phyloP scores from a whole-genome alignment of 495 filamentous ascomycete genomes.

The Neurospora sp. region DNA sequence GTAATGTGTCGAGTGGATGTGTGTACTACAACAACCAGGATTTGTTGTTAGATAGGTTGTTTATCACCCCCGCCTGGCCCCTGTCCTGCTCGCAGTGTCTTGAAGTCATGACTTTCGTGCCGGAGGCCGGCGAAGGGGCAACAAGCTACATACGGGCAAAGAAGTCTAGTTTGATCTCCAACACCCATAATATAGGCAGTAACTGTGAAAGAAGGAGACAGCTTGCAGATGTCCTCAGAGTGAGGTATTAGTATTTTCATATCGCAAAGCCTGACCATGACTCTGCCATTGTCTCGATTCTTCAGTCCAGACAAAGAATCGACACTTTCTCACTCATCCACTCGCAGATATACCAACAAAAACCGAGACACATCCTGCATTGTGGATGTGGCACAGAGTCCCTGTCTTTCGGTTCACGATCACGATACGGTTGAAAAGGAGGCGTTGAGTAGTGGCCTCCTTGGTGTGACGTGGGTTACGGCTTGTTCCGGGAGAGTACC shows the following conservation, averaged over 20 bases:
- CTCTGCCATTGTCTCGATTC: neutral
- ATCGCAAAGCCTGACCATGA: too few species aligned
- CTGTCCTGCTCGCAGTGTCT: neutral
- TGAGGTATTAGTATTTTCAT: too few species aligned
- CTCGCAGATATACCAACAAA: neutral
- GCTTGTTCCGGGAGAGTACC: neutral
- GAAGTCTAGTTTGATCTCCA: too few species aligned
- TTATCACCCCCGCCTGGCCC: neutral
- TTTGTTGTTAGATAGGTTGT: neutral
- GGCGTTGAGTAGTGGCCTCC: neutral
- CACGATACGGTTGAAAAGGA: neutral
- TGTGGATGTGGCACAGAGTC: neutral
- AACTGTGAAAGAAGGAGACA: too few species aligned
- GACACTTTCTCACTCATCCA: too few species aligned
- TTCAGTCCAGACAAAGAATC: neutral
- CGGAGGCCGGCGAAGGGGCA: neutral
- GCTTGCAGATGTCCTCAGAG: too few species aligned
- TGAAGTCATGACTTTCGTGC: neutral
- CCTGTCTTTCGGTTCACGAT: neutral
- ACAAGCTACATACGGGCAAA: neutral
- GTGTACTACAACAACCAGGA: neutral
- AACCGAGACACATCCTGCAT: neutral
- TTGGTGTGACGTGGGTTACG: neutral
- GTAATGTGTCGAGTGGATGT: neutral
- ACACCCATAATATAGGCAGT: too few species aligned